Evolutionary conservation across 495 filamentous ascomycete genomes (phyloP).

Genomic region (Aspergillus steynii): DNA sequence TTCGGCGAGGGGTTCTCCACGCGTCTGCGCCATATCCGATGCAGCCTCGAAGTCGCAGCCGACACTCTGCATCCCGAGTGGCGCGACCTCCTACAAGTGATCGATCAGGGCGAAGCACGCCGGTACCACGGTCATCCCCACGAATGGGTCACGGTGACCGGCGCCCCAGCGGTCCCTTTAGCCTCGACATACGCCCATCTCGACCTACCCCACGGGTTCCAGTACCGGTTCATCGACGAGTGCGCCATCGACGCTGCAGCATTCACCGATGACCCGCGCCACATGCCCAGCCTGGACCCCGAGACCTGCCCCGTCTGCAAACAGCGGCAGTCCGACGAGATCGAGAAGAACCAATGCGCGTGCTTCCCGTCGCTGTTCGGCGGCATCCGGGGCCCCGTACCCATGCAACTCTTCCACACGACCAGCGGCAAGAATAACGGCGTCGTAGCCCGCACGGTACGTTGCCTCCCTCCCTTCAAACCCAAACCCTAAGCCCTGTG

Average conservation of each 20-base stretch:
- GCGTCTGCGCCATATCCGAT: conserved; percentile 16
- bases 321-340: conserved; percentile 20
- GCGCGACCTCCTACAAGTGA: conserved; percentile 18
- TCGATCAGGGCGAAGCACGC: conserved; percentile 13
- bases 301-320: conserved; percentile 18
- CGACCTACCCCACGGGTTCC: conserved; percentile 14
- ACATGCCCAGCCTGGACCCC: conserved; percentile 12
- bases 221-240: conserved; percentile 24
- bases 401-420: conserved; percentile 22
- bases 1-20: conserved; percentile 19
- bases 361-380: conserved; percentile 26
- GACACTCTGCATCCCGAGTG: conserved; percentile 25
- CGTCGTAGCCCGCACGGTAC: conserved; percentile 23
- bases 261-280: conserved; percentile 17
- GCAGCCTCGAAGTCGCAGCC: conserved; percentile 21
- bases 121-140: conserved; percentile 23
- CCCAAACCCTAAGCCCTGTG: not conserved
- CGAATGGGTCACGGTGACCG: conserved; percentile 20
- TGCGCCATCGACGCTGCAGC: conserved; percentile 16
- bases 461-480: not conserved
- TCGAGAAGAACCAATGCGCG: conserved; percentile 20
- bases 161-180: conserved; percentile 12
- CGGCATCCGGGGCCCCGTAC: conserved; percentile 8
- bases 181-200: conserved; percentile 18
- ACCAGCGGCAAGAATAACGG: conserved; percentile 26